phyloP scores from a whole-genome alignment of 2,329 filamentous ascomycete species.

The Chaetomium sp. region DNA sequence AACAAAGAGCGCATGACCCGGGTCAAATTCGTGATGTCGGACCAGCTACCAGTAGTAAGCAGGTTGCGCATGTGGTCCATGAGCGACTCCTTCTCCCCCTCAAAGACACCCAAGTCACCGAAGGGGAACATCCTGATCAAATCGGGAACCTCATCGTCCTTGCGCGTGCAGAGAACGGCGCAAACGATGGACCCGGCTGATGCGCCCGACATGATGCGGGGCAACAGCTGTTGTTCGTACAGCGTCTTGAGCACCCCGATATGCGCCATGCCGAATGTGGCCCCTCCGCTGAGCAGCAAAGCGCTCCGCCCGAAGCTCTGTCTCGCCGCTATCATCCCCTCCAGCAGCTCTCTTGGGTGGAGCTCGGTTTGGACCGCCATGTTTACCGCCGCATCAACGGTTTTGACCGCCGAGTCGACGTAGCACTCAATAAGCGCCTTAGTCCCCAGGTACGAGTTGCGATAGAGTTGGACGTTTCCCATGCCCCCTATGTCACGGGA shows the following conservation, averaged over 20 bases:
- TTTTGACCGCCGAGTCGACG: slow-evolving; percentile 69
- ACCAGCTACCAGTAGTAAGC: slow-evolving; percentile 74
- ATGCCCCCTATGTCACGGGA: slow-evolving; percentile 79
- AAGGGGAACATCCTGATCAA: slow-evolving; percentile 66
- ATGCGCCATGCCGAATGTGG: slow-evolving; percentile 87
- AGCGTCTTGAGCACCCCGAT: slow-evolving; percentile 80
- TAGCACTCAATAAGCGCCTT: slow-evolving; percentile 84
- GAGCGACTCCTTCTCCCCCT: slow-evolving; percentile 54
- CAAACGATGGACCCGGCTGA: slow-evolving; percentile 85
- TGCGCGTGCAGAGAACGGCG: slow-evolving; percentile 69
- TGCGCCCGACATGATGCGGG: slow-evolving; percentile 79
- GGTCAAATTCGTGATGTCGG: slow-evolving; percentile 75
- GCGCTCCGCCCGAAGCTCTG: slow-evolving; percentile 83
- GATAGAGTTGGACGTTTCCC: slow-evolving; percentile 76
- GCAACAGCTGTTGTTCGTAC: slow-evolving; percentile 67
- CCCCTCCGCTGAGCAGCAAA: slow-evolving; percentile 75
- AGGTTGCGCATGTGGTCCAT: slow-evolving; percentile 65
- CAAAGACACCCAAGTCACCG: slow-evolving; percentile 77
- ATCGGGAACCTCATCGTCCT: slow-evolving; percentile 68
- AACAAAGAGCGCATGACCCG: slow-evolving; percentile 75
- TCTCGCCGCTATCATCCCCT: slow-evolving; percentile 63
- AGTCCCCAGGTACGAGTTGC: slow-evolving; percentile 77
- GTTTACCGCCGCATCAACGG: slow-evolving; percentile 66
- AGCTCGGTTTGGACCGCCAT: slow-evolving; percentile 49
- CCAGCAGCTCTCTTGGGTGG: slow-evolving; percentile 54